Percentiles rank a stretch among this genome's conserved stretches.
Conservation (phyloP, 176 grass and related monocot genomes). For the Triticum aestivum region IWGSC_CS_RefSeq_v2.1 NC_057799.1:559701528-559702027, state of each 20-base stretch:
- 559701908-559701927: conserved; percentile 38
- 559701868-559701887: not conserved
- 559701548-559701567: not conserved
- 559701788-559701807: not conserved
- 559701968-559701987: not conserved
- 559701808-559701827: not conserved
- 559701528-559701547: not conserved
- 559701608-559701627: conserved; percentile 1
- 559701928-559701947: conserved; percentile 26
- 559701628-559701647: not conserved
- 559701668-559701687: not conserved
- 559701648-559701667: not conserved
- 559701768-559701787: not conserved
- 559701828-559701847: not conserved
- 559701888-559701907: conserved; percentile 28
- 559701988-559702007: not conserved
- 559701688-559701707: conserved; percentile 15
- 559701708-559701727: not conserved
- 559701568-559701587: not conserved
- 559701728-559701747: not conserved
- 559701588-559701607: not conserved
- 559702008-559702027: not conserved
- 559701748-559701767: not conserved
- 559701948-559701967: not conserved
- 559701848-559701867: conserved; percentile 2